These are phyloP conservation scores for Rhododendron kiyosumense DNA, from an alignment of 148 eudicot species.

Conservation along the genomic window DNA sequence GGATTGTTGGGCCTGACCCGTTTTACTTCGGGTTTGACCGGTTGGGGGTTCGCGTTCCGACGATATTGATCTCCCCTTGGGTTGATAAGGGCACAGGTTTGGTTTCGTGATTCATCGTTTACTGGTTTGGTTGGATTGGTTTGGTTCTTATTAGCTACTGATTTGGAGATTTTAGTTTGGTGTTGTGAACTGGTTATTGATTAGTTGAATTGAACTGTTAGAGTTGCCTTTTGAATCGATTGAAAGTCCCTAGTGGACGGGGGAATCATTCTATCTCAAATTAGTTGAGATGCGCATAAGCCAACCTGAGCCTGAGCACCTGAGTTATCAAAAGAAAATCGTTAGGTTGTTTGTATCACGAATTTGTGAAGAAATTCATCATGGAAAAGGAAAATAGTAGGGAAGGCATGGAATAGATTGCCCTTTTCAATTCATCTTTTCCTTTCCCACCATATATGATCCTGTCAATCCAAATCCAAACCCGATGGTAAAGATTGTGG, in stretches of 20 bases:
- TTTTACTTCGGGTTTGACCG: slow-evolving; percentile 70
- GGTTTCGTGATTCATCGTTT: background rate
- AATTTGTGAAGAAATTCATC: background rate
- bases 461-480: background rate
- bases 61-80: slow-evolving; percentile 81
- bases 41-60: slow-evolving; percentile 81
- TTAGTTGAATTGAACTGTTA: background rate
- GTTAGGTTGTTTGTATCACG: background rate
- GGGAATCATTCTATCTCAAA: too few relatives aligned
- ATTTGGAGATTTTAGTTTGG: background rate
- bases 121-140: background rate
- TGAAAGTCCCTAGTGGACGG: background rate
- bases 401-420: background rate
- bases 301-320: background rate
- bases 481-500: background rate
- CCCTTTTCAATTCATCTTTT: background rate
- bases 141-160: background rate
- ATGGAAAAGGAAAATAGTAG: background rate
- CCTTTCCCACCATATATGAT: background rate
- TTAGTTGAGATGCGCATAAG: too few relatives aligned
- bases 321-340: background rate
- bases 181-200: background rate
- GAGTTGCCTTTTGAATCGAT: background rate
- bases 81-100: slow-evolving; percentile 75
- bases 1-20: slow-evolving; percentile 78